phyloP scores from a whole-genome alignment of 2,329 filamentous ascomycete species.

The Didymosphaeria variabile region DNA sequence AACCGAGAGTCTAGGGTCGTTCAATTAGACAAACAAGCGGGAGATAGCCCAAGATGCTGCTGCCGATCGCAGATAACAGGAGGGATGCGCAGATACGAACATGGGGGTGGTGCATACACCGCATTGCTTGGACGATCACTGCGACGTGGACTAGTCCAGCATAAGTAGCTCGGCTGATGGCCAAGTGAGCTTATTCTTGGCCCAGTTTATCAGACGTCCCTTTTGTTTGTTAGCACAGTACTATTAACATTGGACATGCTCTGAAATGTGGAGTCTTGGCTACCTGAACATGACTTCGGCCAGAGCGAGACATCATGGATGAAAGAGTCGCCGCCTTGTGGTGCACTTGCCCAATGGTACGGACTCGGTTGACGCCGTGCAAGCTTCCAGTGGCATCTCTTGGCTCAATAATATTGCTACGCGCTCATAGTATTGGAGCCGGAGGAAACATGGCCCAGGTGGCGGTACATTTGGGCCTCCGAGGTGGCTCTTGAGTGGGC shows the following conservation, averaged over 20 bases:
- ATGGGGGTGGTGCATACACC: neutral
- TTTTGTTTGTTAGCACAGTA: neutral
- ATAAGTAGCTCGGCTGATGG: constrained; percentile 2
- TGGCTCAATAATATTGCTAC: neutral
- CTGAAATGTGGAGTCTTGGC: neutral
- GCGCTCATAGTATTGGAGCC: neutral
- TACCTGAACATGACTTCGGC: neutral
- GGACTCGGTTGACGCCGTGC: neutral
- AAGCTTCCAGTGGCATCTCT: neutral
- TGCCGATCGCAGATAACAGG: constrained; percentile 4
- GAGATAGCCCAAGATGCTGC: constrained; percentile 2
- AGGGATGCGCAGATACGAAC: neutral
- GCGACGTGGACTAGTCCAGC: neutral
- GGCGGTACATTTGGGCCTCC: neutral
- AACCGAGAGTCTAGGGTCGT: neutral
- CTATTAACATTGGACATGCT: neutral
- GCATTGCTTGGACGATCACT: neutral
- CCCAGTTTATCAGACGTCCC: neutral
- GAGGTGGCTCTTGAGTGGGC: neutral
- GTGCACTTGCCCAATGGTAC: neutral
- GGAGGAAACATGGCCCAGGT: neutral
- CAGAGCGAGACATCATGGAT: neutral
- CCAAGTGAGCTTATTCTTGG: constrained; percentile 7
- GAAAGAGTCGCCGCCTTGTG: neutral
- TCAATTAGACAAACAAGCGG: neutral